Evolutionary conservation across 139 green algal species (phyloP).

Genomic region (Mychonastes homosphaera): DNA sequence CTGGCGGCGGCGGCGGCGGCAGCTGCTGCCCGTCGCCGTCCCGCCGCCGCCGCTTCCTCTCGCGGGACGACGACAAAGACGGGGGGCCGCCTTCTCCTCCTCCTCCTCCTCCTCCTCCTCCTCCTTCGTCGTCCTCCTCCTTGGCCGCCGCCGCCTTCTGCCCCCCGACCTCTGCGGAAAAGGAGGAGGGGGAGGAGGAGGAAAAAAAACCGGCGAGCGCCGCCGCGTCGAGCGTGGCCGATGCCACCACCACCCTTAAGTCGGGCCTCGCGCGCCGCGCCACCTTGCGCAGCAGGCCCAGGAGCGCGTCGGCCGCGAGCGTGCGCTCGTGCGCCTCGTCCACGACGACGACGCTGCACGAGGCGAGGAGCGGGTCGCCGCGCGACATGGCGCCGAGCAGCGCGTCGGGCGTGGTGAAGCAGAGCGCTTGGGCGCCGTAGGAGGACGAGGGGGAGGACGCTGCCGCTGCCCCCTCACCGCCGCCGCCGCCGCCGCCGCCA

Average conservation of each 20-base stretch:
- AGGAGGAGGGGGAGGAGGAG: no score
- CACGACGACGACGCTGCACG: slow-evolving; percentile 77
- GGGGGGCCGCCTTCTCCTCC: no score
- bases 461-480: no score
- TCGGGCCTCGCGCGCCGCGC: slow-evolving; percentile 19
- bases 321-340: slow-evolving; percentile 88
- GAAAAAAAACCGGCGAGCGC: slow-evolving; percentile 39
- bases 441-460: neutral
- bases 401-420: no score
- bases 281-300: slow-evolving; percentile 81
- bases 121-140: no score
- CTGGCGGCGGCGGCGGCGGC: slow-evolving; percentile 4
- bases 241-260: slow-evolving; percentile 61
- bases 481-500: no score
- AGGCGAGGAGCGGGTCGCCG: no score
- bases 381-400: neutral
- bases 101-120: no score
- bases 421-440: no score
- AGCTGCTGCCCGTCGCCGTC: neutral
- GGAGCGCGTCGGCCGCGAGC: slow-evolving; percentile 74
- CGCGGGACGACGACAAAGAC: no score
- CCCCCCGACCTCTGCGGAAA: no score
- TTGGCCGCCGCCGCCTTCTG: no score
- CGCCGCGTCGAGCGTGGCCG: slow-evolving; percentile 54
- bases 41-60: neutral